A percentile compares a stretch with the other conserved stretches of the same genome.
Evolutionary conservation across 768 basidiomycete species (phyloP).

Genomic region (Pulveroboletus sp.): DNA sequence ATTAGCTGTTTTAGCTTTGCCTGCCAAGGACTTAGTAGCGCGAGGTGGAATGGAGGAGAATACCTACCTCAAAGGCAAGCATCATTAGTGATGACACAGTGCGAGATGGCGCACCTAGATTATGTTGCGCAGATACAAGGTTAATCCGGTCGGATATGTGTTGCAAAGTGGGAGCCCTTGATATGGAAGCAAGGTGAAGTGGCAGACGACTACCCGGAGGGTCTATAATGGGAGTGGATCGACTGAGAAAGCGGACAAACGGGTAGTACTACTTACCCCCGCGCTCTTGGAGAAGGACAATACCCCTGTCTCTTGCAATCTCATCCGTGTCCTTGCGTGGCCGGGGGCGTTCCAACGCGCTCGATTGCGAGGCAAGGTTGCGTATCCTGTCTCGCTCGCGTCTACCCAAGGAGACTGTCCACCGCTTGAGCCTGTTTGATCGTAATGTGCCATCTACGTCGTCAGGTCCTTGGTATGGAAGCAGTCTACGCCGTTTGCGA

Average conservation of each 20-base stretch:
- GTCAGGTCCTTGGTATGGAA: conserved; percentile 72
- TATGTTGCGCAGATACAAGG: conserved; percentile 78
- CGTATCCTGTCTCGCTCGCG: conserved; percentile 74
- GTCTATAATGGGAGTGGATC: conserved; percentile 37
- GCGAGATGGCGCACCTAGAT: conserved; percentile 57
- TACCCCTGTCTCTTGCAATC: conserved; percentile 66
- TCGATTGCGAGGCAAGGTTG: conserved; percentile 43
- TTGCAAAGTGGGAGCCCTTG: conserved; percentile 69
- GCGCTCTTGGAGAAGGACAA: conserved; percentile 61
- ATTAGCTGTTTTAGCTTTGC: conserved; percentile 83
- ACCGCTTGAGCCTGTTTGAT: conserved; percentile 67
- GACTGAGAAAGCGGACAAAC: not conserved
- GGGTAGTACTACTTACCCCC: conserved; percentile 44
- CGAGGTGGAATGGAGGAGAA: not conserved
- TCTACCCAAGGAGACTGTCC: conserved; percentile 69
- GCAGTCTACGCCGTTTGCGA: conserved; percentile 63
- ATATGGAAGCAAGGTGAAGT: conserved; percentile 71
- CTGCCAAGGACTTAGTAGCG: conserved; percentile 32
- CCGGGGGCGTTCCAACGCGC: conserved; percentile 41
- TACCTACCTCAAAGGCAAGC: conserved; percentile 72
- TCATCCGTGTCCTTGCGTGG: conserved; percentile 60
- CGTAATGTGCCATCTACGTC: conserved; percentile 55
- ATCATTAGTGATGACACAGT: conserved; percentile 67
- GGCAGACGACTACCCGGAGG: conserved; percentile 69
- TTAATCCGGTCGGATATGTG: conserved; percentile 80